A percentile compares a stretch with the other conserved stretches of the same genome.
Conservation (phyloP, 2,329 filamentous ascomycete species). For the Fusarium sp. region DNA sequence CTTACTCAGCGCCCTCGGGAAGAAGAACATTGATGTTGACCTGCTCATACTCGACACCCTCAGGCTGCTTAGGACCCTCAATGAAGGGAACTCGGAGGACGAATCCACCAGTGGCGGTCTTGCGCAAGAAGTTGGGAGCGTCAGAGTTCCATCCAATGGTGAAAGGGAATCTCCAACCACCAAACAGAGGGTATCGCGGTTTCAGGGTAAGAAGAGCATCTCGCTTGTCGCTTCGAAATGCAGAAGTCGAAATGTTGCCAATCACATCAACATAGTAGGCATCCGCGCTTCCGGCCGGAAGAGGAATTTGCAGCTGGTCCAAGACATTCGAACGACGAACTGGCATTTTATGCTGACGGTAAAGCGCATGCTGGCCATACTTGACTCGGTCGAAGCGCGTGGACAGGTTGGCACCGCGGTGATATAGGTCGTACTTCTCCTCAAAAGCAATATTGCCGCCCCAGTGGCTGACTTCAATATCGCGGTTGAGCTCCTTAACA, state of each 20-base stretch:
- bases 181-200: slow-evolving; percentile 95
- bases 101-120: slow-evolving; percentile 75
- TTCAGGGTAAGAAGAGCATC: slow-evolving; percentile 90
- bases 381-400: slow-evolving; percentile 81
- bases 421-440: slow-evolving; percentile 89
- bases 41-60: slow-evolving; percentile 88
- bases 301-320: slow-evolving; percentile 83
- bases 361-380: slow-evolving; percentile 80
- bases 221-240: slow-evolving; percentile 81
- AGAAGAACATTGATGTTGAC: slow-evolving; percentile 86
- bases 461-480: slow-evolving; percentile 97
- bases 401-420: slow-evolving; percentile 84
- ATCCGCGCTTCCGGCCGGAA: slow-evolving; percentile 83
- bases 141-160: slow-evolving; percentile 96
- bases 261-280: slow-evolving; percentile 97
- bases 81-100: slow-evolving; percentile 92
- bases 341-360: slow-evolving; percentile 60
- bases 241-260: slow-evolving; percentile 95
- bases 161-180: slow-evolving; percentile 98
- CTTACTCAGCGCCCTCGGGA: slow-evolving; percentile 90
- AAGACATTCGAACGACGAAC: slow-evolving; percentile 79
- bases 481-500: slow-evolving; percentile 83
- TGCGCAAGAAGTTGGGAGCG: slow-evolving; percentile 80
- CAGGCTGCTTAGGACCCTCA: slow-evolving; percentile 87
- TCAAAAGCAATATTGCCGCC: slow-evolving; percentile 96